These are phyloP conservation scores for Thelonectria discophora DNA, from an alignment of 2,329 filamentous ascomycete species.

Conservation along the genomic window DNA sequence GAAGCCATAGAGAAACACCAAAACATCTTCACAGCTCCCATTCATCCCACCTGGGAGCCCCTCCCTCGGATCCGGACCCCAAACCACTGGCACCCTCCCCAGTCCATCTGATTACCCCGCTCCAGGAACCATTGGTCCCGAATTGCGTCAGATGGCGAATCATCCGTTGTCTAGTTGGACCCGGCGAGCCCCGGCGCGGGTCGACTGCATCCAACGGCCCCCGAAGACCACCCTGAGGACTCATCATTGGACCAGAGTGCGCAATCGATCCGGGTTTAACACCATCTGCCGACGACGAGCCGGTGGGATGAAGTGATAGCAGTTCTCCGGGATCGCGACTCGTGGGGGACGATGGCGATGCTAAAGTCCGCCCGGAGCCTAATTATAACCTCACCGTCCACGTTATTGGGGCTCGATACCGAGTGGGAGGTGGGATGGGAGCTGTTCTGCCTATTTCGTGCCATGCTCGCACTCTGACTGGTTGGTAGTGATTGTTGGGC, in stretches of 20 bases:
- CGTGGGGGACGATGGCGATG: slow-evolving; percentile 5
- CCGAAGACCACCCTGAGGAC: not conserved
- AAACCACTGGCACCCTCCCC: not conserved
- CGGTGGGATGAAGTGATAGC: slow-evolving; percentile 22
- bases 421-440: slow-evolving; percentile 26
- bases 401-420: not conserved
- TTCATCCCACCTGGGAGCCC: not conserved
- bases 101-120: slow-evolving; percentile 27
- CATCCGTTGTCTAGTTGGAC: slow-evolving; percentile 23
- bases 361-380: slow-evolving; percentile 3
- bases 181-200: slow-evolving; percentile 32
- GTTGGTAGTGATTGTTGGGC: not conserved
- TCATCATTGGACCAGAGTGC: not conserved
- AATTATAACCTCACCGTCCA: slow-evolving; percentile 14
- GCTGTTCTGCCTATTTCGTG: not conserved
- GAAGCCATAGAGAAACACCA: not conserved
- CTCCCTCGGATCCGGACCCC: not conserved
- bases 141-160: slow-evolving; percentile 35
- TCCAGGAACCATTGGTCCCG: slow-evolving; percentile 7
- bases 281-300: slow-evolving; percentile 15
- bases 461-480: no score
- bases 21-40: not conserved
- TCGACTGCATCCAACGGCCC: slow-evolving; percentile 12
- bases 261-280: slow-evolving; percentile 4
- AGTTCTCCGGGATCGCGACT: not conserved